Base-by-base conservation (phyloP, 140 eudicot species). In the Ambrosia hybrid region DNA sequence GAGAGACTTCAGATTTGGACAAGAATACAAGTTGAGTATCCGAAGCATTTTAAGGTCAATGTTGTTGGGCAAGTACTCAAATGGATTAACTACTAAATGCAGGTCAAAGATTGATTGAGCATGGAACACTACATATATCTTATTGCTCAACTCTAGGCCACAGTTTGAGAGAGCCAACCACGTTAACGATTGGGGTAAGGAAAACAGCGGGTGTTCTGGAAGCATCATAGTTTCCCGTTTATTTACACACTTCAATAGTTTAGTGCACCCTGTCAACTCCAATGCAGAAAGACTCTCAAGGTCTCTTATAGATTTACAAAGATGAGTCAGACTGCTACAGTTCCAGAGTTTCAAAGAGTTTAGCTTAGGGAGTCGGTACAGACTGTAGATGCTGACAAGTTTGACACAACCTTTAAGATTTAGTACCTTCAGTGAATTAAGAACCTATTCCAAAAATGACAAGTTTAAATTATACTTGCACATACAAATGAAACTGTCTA, bases 11-110 rank as follows among this genome's bases (percentile, higher is more conserved):
- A 72, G 68, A 15, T 7, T 45, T 45, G 16, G 3, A 59, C 76
- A 72, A 21, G 10, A 43, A 26, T 4, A 12, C 37, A 72, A 46
- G 10, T 72, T 14, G 34, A 72, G 68, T 57, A 43, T 6, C 26
- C 58, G 76, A 13, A 72, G 55, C 67, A 59, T 43, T 7, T 58
- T 43, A 72, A 72, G 57, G 62, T 72, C 48, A 72, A 72, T 26
- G 9, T 13, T 41, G 21, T 45, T 26, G 9, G 76, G 76, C 10
- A 72, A 33, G 16, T 0, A 46, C 57, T 34, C 33, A 49, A 73
- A 61, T 3, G 3, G 68, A 49, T 60, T 73, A 34, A 6, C n/a
- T 3, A 6, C 13, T 39, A 73, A 73, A 49, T n/a, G 52, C 39
- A 73, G 10, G 37, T 15, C 9, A n/a, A 33, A 9, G 1, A 33